A percentile compares a stretch with the other conserved stretches of the same genome.
These are phyloP conservation scores for Diaporthe vexans DNA, from an alignment of 2,329 filamentous ascomycete species.

Conservation along the genomic window DNA sequence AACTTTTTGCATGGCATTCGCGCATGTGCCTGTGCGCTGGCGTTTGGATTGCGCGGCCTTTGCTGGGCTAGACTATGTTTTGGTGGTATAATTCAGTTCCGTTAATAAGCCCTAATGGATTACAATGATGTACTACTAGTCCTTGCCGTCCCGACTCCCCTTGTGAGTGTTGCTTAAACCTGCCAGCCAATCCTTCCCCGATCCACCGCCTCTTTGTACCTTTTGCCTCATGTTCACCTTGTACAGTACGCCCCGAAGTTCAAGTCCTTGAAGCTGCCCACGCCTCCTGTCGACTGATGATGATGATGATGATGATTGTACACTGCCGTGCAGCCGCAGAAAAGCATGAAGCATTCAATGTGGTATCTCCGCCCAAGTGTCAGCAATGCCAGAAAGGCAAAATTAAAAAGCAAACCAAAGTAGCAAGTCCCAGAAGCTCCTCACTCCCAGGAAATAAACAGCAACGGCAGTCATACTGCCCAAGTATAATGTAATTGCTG, in stretches of 20 bases:
- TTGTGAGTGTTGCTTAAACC: conserved; percentile 5
- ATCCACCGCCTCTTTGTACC: background rate
- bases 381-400: conserved; percentile 1
- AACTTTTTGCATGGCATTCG: background rate
- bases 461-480: background rate
- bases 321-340: background rate
- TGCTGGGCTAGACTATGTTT: background rate
- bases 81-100: conserved; percentile 32
- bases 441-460: background rate
- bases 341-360: background rate
- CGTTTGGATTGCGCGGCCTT: conserved; percentile 24
- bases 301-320: background rate
- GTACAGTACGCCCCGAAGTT: background rate
- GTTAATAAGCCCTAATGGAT: conserved; percentile 26
- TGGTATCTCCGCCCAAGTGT: conserved; percentile 16
- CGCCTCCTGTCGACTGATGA: background rate
- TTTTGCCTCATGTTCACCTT: background rate
- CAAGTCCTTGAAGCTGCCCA: background rate
- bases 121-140: conserved; percentile 37
- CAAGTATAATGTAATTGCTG: background rate
- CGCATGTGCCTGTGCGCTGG: conserved; percentile 21
- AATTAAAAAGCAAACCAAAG: conserved; percentile 21
- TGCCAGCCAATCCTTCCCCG: background rate
- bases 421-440: conserved; percentile 5
- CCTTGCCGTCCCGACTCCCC: conserved; percentile 2